Conservation (phyloP, 2,329 filamentous ascomycete genomes). For the Penicillium sp. region DNA sequence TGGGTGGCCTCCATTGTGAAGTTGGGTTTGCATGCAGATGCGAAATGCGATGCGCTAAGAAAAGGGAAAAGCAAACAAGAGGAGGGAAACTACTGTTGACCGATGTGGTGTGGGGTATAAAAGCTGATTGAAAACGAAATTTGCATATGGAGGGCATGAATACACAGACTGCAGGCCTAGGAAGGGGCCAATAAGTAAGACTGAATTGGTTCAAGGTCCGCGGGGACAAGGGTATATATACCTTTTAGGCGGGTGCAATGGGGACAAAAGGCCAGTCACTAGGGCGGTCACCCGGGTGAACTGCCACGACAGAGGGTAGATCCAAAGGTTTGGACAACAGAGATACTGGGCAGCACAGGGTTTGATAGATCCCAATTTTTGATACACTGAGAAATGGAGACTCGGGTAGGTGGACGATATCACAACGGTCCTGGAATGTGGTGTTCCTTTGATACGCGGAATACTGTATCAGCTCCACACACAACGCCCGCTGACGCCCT, state of each 20-base stretch:
- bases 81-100: slow-evolving; percentile 23
- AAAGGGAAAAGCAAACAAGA: slow-evolving; percentile 7
- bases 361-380: neutral
- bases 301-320: slow-evolving; percentile 9
- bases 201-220: neutral
- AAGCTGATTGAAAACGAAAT: slow-evolving; percentile 23
- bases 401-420: neutral
- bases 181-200: slow-evolving; percentile 11
- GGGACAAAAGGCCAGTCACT: slow-evolving; percentile 12
- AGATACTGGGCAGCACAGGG: neutral
- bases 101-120: slow-evolving; percentile 29
- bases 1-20: slow-evolving; percentile 55
- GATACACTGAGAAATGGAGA: neutral
- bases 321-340: neutral
- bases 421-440: neutral
- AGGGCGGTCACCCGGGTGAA: slow-evolving; percentile 18
- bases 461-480: neutral
- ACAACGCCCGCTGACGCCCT: neutral
- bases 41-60: slow-evolving; percentile 21
- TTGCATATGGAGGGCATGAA: slow-evolving; percentile 35
- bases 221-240: slow-evolving; percentile 19
- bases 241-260: slow-evolving; percentile 16
- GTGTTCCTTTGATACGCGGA: neutral
- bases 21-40: slow-evolving; percentile 13
- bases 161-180: slow-evolving; percentile 20